Evolutionary conservation across 192 early-diverging fungal genomes (phyloP).

Genomic region (Neocallimastix lanati): DNA sequence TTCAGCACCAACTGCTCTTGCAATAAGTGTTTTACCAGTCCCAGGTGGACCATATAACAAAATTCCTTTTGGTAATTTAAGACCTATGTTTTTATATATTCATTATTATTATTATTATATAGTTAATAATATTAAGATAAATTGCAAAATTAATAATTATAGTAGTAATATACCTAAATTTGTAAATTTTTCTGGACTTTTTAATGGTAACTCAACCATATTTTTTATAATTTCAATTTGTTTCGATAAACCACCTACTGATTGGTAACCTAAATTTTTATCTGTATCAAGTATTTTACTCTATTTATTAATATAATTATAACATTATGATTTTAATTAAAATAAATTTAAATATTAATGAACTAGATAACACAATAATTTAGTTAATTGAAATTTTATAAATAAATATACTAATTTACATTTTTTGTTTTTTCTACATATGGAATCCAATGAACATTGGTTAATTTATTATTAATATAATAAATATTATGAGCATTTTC

Average conservation of each 20-base stretch:
- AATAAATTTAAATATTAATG: too few species aligned
- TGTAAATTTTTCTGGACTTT: slow-evolving; percentile 48
- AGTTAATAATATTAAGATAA: too few species aligned
- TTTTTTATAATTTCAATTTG: slow-evolving; percentile 59
- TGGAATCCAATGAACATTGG: slow-evolving; percentile 3
- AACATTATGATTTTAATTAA: too few species aligned
- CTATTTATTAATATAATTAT: not conserved
- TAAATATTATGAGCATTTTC: slow-evolving; percentile 4
- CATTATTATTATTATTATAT: too few species aligned
- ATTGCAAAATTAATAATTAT: not conserved
- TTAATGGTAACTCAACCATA: slow-evolving; percentile 64
- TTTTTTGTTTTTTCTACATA: not conserved
- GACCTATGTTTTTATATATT: slow-evolving; percentile 24
- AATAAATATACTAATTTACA: not conserved
- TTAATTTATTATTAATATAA: slow-evolving; percentile 8
- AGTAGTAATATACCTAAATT: slow-evolving; percentile 33
- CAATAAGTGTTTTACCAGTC: slow-evolving; percentile 91
- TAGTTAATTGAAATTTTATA: too few species aligned
- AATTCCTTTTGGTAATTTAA: slow-evolving; percentile 77
- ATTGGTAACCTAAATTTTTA: slow-evolving; percentile 16
- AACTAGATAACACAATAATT: too few species aligned
- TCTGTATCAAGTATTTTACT: not conserved
- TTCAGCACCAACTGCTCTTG: slow-evolving; percentile 64
- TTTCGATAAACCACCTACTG: slow-evolving; percentile 63
- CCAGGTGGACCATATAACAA: slow-evolving; percentile 83